These are phyloP conservation scores for Diaporthe helianthi DNA, from an alignment of 2,329 filamentous ascomycete species.

Conservation along the genomic window DNA sequence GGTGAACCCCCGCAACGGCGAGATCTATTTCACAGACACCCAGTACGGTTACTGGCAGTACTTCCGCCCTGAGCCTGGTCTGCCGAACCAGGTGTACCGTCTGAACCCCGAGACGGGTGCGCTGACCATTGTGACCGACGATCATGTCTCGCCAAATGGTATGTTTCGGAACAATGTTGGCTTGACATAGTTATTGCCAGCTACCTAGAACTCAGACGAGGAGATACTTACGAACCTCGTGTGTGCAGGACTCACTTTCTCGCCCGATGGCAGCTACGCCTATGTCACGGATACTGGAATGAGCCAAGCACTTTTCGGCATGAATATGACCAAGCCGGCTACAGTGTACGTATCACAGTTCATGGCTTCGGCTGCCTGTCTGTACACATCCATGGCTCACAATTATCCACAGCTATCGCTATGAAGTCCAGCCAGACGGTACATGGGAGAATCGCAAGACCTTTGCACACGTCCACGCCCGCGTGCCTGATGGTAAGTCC, in stretches of 20 bases:
- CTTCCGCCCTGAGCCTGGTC: conserved; percentile 59
- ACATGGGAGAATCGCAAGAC: conserved; percentile 56
- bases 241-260: conserved; percentile 58
- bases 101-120: conserved; percentile 57
- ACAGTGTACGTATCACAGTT: conserved; percentile 49
- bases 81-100: conserved; percentile 66
- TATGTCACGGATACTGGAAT: conserved; percentile 66
- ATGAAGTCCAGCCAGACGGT: conserved; percentile 52
- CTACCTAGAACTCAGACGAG: neutral
- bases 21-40: conserved; percentile 70
- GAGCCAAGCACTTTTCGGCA: conserved; percentile 48
- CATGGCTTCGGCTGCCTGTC: rapidly evolving
- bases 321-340: conserved; percentile 48
- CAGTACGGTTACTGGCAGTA: conserved; percentile 65
- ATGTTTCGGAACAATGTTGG: neutral
- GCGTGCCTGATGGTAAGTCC: conserved; percentile 63
- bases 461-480: conserved; percentile 62
- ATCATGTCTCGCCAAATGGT: conserved; percentile 62
- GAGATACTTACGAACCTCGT: neutral
- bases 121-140: conserved; percentile 63
- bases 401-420: conserved; percentile 51
- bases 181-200: neutral
- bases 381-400: neutral
- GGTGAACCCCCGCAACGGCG: conserved; percentile 58
- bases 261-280: conserved; percentile 56